Evolutionary conservation across 805 yeast genomes (phyloP), one percentile per base, ranked within the genome.

Genomic region (Cyberlindnera mississippiensis): DNA sequence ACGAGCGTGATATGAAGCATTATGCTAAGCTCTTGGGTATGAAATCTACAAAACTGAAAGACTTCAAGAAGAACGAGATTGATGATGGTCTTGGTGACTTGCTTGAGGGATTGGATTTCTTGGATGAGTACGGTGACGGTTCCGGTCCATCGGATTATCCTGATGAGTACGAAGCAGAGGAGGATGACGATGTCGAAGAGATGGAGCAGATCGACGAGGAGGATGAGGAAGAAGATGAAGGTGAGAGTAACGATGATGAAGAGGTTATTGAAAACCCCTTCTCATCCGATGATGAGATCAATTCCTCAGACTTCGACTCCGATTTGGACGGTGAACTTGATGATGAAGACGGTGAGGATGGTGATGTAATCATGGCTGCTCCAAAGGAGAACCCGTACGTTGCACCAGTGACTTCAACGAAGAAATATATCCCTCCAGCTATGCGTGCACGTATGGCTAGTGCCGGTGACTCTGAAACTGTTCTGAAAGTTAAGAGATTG

Each of bases 401-500:
- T 31, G 85, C 89, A 0, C 85, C 88, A 10, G 66, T 60, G 5
- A 66, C 70, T 10, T 17, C 44, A 2, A 20, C 24, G 24, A 41
- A 38, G 1, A 70, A 75, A 47, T 91, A 93, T 57, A 67, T 91
- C 13, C 98, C 99, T 1, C 99, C 98, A 0, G 89, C 96, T 0
- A 61, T 85, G 42, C 74, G 98, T 44, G 72, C 76, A 34, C 73
- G 71, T 52, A 46, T 73, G 44, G 55, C 56, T 4, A 31, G 55
- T 4, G 9, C 39, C 11, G 69, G 66, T 3, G 70, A 69, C 19
- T 66, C 75, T 16, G 78, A 73, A 44, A 78, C 73, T 41, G 57
- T 69, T 7, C 37, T 66, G 3, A 74, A 70, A 28, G 64, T 90
- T 28, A 73, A 74, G 40, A 77, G 80, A 52, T 66, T 78, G 5